phyloP scores from a whole-genome alignment of 1,284 basidiomycete species.

The Ceratobasidium sp. region DNA sequence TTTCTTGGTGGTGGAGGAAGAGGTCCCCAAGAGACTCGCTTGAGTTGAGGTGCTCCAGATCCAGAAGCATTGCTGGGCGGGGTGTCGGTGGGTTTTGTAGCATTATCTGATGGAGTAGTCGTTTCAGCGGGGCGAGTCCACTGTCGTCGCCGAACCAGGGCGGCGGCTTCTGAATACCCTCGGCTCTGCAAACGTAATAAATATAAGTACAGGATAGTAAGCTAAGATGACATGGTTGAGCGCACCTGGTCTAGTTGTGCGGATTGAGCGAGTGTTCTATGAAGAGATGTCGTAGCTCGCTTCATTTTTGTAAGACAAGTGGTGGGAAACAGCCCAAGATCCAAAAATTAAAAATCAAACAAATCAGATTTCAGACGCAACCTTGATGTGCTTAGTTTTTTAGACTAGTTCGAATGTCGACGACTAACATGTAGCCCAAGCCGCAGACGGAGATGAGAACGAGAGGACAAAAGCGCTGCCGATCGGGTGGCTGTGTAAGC shows the following conservation, averaged over 20 bases:
- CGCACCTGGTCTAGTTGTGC: constrained; percentile 7
- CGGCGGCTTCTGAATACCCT: constrained; percentile 23
- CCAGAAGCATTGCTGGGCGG: not conserved
- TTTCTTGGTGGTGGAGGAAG: not conserved
- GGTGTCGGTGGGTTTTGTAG: not conserved
- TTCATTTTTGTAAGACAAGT: constrained; percentile 13
- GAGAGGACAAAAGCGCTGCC: constrained; percentile 16
- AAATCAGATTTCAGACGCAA: not conserved
- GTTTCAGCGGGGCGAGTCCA: constrained; percentile 23
- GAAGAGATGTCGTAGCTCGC: constrained; percentile 5
- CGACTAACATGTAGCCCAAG: not conserved
- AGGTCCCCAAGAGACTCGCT: not conserved
- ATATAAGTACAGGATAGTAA: not conserved
- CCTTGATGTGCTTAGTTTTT: not conserved
- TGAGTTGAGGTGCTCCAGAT: not conserved
- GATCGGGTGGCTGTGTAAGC: constrained; percentile 9
- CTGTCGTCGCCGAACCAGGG: not conserved
- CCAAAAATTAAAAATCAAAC: not conserved
- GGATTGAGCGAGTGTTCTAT: not conserved
- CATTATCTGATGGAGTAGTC: not conserved
- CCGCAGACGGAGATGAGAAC: not conserved
- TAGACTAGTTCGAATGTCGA: not conserved
- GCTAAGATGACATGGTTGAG: not conserved
- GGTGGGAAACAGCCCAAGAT: not conserved
- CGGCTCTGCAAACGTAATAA: constrained; percentile 12